phyloP scores from a whole-genome alignment of 345 rosid genomes.

The Anacardium occidentale region DNA sequence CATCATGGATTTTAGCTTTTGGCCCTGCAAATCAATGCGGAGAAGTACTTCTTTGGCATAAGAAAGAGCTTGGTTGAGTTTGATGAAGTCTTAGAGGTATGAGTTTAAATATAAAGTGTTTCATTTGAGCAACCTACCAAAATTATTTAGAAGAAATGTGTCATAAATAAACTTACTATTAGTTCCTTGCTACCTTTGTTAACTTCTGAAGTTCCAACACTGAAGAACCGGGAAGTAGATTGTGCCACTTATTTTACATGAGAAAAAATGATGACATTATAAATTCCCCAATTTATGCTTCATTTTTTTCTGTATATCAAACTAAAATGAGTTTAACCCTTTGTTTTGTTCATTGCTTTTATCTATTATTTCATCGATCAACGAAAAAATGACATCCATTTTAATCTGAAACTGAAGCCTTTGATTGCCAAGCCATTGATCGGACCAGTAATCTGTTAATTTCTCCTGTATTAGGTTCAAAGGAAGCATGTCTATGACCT shows the following conservation, averaged over 20 bases:
- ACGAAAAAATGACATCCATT: background rate
- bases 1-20: constrained; percentile 56
- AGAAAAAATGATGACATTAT: background rate
- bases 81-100: constrained; percentile 95
- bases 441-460: background rate
- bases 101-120: constrained; percentile 8
- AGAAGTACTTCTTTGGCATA: constrained; percentile 85
- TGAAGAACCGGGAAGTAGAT: background rate
- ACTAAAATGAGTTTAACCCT: background rate
- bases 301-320: background rate
- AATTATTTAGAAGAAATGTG: background rate
- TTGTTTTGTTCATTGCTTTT: background rate
- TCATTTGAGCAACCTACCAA: constrained; percentile 8
- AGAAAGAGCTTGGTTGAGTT: constrained; percentile 95
- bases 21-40: constrained; percentile 81
- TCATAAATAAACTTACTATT: background rate
- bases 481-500: constrained; percentile 93
- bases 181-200: background rate
- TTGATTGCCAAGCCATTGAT: background rate
- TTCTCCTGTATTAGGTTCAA: constrained; percentile 60
- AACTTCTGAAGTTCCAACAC: background rate
- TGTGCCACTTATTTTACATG: background rate
- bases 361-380: background rate
- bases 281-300: constrained; percentile 6
- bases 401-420: background rate